Percentiles rank a stretch among this genome's conserved stretches.
These are phyloP conservation scores for Remersonia thermophila DNA, from an alignment of 2,329 filamentous ascomycete genomes.

Conservation along the genomic window DNA sequence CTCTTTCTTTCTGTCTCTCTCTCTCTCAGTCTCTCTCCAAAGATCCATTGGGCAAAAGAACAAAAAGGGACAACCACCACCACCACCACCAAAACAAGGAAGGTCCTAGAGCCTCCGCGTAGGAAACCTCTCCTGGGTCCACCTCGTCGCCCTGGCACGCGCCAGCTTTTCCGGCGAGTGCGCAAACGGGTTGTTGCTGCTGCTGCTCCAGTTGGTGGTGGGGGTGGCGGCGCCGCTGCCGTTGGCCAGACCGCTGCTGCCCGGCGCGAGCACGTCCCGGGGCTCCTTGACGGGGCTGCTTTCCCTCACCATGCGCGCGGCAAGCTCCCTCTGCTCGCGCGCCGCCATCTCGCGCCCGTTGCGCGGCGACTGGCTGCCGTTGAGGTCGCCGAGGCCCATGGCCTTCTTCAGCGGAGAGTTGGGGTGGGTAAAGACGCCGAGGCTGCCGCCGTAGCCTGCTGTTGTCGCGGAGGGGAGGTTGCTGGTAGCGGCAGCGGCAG, in stretches of 20 bases:
- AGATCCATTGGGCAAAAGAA: too few relatives aligned
- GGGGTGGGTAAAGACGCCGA: conserved; percentile 69
- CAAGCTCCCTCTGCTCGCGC: conserved; percentile 35
- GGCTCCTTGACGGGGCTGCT: conserved; percentile 32
- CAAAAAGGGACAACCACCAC: too few relatives aligned
- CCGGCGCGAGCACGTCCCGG: conserved; percentile 10
- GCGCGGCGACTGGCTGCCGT: conserved; percentile 42
- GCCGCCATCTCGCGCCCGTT: conserved; percentile 52
- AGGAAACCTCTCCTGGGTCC: conserved; percentile 32
- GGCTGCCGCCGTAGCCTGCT: conserved; percentile 50
- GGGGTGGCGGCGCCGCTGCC: conserved; percentile 1
- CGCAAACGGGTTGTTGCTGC: conserved; percentile 2
- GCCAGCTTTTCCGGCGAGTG: conserved; percentile 28
- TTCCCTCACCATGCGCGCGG: conserved; percentile 23
- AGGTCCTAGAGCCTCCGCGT: conserved; percentile 14
- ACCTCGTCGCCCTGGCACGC: conserved; percentile 24
- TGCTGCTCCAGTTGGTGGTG: not conserved
- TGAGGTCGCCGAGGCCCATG: conserved; percentile 47
- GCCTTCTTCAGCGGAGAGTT: conserved; percentile 77
- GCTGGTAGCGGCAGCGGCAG: not conserved
- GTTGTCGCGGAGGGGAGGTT: conserved; percentile 2
- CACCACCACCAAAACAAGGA: not conserved
- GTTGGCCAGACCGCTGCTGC: not conserved
- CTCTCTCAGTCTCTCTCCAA: too few relatives aligned
- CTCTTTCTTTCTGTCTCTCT: too few relatives aligned